These are phyloP conservation scores for Leccinellum albellum DNA, from an alignment of 768 basidiomycete genomes.

Conservation along the genomic window DNA sequence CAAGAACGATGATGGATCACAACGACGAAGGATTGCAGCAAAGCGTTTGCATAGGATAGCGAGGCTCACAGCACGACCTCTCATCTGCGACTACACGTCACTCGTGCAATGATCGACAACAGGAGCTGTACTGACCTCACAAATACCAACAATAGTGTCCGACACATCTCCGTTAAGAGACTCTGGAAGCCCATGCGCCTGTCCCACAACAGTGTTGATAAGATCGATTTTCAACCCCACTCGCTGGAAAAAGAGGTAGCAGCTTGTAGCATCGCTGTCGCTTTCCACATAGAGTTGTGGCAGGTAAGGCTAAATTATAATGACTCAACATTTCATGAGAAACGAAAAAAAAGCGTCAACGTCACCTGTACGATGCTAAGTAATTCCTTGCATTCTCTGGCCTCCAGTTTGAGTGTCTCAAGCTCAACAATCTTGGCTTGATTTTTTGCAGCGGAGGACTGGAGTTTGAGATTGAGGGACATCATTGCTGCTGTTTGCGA, in stretches of 20 bases:
- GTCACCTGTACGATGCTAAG: constrained; percentile 77
- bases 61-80: constrained; percentile 76
- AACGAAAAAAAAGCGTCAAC: background rate
- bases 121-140: constrained; percentile 58
- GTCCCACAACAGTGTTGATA: constrained; percentile 77
- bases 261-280: constrained; percentile 84
- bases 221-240: constrained; percentile 84
- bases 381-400: constrained; percentile 75
- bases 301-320: constrained; percentile 67
- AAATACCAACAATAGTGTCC: constrained; percentile 87
- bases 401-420: constrained; percentile 83
- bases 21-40: constrained; percentile 73
- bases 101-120: background rate
- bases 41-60: constrained; percentile 88
- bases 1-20: constrained; percentile 83
- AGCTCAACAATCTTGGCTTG: constrained; percentile 87
- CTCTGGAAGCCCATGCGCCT: constrained; percentile 80
- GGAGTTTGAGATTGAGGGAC: constrained; percentile 91
- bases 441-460: constrained; percentile 86
- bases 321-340: constrained; percentile 1
- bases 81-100: constrained; percentile 50
- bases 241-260: constrained; percentile 91
- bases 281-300: constrained; percentile 87
- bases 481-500: constrained; percentile 92
- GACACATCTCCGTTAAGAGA: constrained; percentile 78